phyloP scores from a whole-genome alignment of 2,329 filamentous ascomycete species.

The Aspergillus sp. region DNA sequence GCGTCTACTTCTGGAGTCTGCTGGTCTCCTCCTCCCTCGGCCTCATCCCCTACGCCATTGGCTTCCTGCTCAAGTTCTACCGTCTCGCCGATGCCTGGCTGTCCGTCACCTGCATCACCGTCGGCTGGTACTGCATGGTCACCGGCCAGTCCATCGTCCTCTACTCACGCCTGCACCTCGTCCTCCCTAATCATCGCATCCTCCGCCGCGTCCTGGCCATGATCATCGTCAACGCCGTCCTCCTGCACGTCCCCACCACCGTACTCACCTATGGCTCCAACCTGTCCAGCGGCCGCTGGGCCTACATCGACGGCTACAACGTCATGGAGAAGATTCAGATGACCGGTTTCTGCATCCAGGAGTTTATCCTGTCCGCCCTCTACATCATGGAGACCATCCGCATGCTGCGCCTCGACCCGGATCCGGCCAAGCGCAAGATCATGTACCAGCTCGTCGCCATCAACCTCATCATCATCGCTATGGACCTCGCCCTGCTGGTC shows the following conservation, averaged over 20 bases:
- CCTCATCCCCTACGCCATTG: constrained; percentile 46
- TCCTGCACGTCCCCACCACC: constrained; percentile 47
- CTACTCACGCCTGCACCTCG: constrained; percentile 51
- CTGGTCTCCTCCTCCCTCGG: constrained; percentile 45
- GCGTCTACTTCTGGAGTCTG: constrained; percentile 53
- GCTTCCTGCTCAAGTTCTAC: constrained; percentile 51
- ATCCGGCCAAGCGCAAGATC: constrained; percentile 43
- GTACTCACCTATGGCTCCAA: constrained; percentile 47
- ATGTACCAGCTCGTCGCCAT: constrained; percentile 51
- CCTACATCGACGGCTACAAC: constrained; percentile 40
- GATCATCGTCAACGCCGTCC: constrained; percentile 47
- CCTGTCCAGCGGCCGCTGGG: constrained; percentile 16
- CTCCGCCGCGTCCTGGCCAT: constrained; percentile 45
- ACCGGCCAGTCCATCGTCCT: constrained; percentile 51
- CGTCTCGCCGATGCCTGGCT: constrained; percentile 36
- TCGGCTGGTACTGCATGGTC: constrained; percentile 50
- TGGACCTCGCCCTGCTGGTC: constrained; percentile 46
- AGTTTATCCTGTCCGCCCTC: constrained; percentile 53
- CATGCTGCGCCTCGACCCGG: constrained; percentile 49
- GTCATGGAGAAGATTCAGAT: constrained; percentile 57
- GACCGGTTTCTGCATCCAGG: constrained; percentile 57
- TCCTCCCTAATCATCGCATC: constrained; percentile 39
- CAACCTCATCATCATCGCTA: constrained; percentile 48
- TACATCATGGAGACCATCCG: constrained; percentile 56
- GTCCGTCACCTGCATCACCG: constrained; percentile 42